Base-by-base conservation (phyloP, 805 yeast genomes). In the Candida quercuum region DNA sequence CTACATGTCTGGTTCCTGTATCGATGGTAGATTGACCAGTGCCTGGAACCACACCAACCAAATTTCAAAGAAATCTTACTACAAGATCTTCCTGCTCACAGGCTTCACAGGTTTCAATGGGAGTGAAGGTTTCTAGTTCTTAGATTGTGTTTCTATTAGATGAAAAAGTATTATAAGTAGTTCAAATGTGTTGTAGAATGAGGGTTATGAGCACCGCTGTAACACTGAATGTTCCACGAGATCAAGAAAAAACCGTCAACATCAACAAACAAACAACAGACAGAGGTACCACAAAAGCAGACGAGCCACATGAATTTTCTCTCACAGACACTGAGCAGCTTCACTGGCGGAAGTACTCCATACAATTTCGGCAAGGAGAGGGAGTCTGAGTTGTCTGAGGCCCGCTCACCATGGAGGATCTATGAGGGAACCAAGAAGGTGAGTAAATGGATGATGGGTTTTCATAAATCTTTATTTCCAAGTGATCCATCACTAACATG, bases 21-120 rank as follows among this genome's bases (percentile, higher is more conserved):
- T 84, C 35, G 94, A 84, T 56, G 94, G 93, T 16, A 72, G 89
- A 37, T 63, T 84, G 33, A 84, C 93, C 0, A 75, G 84, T 37
- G 86, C 88, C 3, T 85, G 91, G 86, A 85, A 83, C 51, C 85
- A 86, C 71, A 83, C 88, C 38, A 84, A 83, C 53, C 71, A 72
- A 45, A 76, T 84, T 28, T 62, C 78, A 19, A 79, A 81, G 52
- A 82, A 81, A 49, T 68, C 71, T n/a, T 84, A 81, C 56, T 73
- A 69, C 48, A 64, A 63, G 50, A 65, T 77, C 33, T 83, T 84
- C 56, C 52, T 84, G 32, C 57, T 84, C 34, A 65, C 83, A 15
- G 87, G 88, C 0, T 84, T 84, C 53, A 71, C 77, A 16, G 88
- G 89, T 13, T 84, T 84, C 56, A 82, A 84, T 45, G 89, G 89